Base-by-base conservation (phyloP, 768 basidiomycete genomes). In the Epithele typhae region DNA sequence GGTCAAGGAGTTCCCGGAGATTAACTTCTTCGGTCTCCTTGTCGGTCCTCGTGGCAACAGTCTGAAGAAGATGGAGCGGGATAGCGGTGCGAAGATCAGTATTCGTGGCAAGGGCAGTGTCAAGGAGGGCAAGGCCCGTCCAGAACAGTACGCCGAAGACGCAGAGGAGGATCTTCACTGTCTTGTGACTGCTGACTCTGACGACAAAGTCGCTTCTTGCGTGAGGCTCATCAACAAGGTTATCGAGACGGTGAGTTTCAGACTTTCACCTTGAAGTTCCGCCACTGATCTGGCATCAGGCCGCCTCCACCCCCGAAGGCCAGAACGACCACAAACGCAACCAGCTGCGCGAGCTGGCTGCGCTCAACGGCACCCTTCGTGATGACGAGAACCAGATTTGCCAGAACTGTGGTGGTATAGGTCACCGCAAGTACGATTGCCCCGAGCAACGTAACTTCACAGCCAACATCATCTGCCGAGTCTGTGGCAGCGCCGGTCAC, bases 351-450 rank as follows among this genome's bases (percentile, higher is more conserved):
- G 96, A 99, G 65, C 79, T 99, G 37, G 96, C 96, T 15, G 93
- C 93, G 17, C 72, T 99, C 46, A 99, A 99, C 63, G 96, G 96
- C 70, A 99, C 96, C 37, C 84, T 99, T 46, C 93, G 96, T 58
- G 96, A 99, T 62, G 96, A 99, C 65, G 96, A 99, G 73, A 98
- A 98, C 63, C 96, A 99, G 69, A 84, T 97, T 52, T 99, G 96
- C 71, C 94, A 98, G 72, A 95, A 95, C 62, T 94, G 90, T 65
- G 92, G 89, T 61, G 85, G 85, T 43, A 79, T 92, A 54, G 93
- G 93, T 49, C 94, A 97, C 64, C 87, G 95, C 69, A 94, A 97
- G 81, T 98, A 92, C 72, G 96, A 98, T 68, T 99, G 96, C 66
- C 93, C 94, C 15, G 92, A 97, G 70, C 92, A 96, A 68, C 84